A percentile compares a stretch with the other conserved stretches of the same genome.
Evolutionary conservation across 2,329 filamentous ascomycete species (phyloP).

Genomic region (Alternaria sp.): DNA sequence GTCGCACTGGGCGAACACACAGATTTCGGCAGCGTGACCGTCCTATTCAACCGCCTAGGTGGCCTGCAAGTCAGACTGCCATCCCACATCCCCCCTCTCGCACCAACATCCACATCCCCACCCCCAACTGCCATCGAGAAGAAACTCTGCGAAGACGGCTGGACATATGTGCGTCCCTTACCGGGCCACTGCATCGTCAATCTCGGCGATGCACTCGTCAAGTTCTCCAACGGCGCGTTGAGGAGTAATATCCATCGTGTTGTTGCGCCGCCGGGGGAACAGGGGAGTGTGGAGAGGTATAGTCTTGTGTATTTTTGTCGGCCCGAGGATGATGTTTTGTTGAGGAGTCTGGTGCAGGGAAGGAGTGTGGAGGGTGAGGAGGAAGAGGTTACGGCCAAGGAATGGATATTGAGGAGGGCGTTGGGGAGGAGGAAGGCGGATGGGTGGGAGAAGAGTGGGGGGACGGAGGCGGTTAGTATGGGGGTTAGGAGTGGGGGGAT

Average conservation of each 20-base stretch:
- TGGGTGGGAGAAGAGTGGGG: slow-evolving; percentile 42
- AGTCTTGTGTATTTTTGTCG: slow-evolving; percentile 63
- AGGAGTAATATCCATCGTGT: slow-evolving; percentile 58
- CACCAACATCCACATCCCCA: not conserved
- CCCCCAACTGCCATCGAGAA: slow-evolving; percentile 10
- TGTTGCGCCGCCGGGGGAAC: slow-evolving; percentile 56
- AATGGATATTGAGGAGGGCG: slow-evolving; percentile 52
- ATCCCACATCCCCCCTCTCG: slow-evolving; percentile 20
- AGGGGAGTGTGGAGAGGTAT: slow-evolving; percentile 50
- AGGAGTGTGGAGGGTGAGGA: slow-evolving; percentile 32
- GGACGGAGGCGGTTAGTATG: slow-evolving; percentile 40
- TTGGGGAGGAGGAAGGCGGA: slow-evolving; percentile 36
- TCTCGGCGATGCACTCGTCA: slow-evolving; percentile 56
- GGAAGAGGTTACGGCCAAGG: slow-evolving; percentile 49
- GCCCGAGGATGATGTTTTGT: slow-evolving; percentile 48
- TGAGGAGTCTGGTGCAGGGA: slow-evolving; percentile 39
- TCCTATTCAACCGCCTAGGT: slow-evolving; percentile 64
- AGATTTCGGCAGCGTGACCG: slow-evolving; percentile 63
- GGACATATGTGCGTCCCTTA: slow-evolving; percentile 62
- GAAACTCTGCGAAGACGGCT: slow-evolving; percentile 43
- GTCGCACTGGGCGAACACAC: slow-evolving; percentile 61
- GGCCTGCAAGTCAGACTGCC: slow-evolving; percentile 62
- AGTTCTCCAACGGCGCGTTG: slow-evolving; percentile 52
- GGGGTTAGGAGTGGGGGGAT: slow-evolving; percentile 19
- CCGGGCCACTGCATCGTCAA: slow-evolving; percentile 57